Evolutionary conservation across 2,329 filamentous ascomycete genomes (phyloP).

Genomic region (Ilyonectria sp.): DNA sequence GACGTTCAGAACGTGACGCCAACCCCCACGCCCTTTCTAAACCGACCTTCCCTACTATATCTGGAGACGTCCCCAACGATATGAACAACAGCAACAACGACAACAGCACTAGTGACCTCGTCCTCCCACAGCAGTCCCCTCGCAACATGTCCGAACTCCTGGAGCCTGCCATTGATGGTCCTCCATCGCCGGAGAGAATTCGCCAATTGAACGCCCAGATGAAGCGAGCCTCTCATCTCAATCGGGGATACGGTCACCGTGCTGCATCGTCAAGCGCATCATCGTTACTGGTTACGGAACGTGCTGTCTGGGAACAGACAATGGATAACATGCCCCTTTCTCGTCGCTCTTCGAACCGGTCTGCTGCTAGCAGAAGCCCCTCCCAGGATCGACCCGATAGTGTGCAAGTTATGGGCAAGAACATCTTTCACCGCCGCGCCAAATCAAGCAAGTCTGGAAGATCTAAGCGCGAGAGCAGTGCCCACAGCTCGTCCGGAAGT

Average conservation of each 20-base stretch:
- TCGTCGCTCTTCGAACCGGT: slow-evolving; percentile 70
- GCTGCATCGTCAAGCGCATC: slow-evolving; percentile 70
- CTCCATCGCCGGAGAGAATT: slow-evolving; percentile 72
- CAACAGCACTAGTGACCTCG: slow-evolving; percentile 29
- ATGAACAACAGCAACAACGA: slow-evolving; percentile 13
- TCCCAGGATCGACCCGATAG: slow-evolving; percentile 71
- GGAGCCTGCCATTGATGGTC: slow-evolving; percentile 72
- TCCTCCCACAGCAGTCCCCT: slow-evolving; percentile 36
- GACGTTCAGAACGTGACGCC: slow-evolving; percentile 38
- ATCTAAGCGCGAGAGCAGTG: slow-evolving; percentile 63
- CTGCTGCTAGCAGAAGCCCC: slow-evolving; percentile 67
- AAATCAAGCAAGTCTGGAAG: slow-evolving; percentile 59
- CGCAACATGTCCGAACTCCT: slow-evolving; percentile 61
- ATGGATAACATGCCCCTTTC: slow-evolving; percentile 66
- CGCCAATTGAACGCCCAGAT: slow-evolving; percentile 73
- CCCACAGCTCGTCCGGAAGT: slow-evolving; percentile 63
- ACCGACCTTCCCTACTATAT: slow-evolving; percentile 27
- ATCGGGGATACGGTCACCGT: slow-evolving; percentile 50
- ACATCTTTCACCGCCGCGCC: slow-evolving; percentile 70
- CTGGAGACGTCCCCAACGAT: slow-evolving; percentile 16
- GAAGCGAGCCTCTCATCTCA: slow-evolving; percentile 65
- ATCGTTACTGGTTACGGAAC: slow-evolving; percentile 62
- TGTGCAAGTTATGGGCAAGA: slow-evolving; percentile 71
- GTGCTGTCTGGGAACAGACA: slow-evolving; percentile 65
- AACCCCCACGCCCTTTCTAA: slow-evolving; percentile 35